Conservation (phyloP, 352 stramenopile genomes). For the Globisporangium takayamanum region DNA sequence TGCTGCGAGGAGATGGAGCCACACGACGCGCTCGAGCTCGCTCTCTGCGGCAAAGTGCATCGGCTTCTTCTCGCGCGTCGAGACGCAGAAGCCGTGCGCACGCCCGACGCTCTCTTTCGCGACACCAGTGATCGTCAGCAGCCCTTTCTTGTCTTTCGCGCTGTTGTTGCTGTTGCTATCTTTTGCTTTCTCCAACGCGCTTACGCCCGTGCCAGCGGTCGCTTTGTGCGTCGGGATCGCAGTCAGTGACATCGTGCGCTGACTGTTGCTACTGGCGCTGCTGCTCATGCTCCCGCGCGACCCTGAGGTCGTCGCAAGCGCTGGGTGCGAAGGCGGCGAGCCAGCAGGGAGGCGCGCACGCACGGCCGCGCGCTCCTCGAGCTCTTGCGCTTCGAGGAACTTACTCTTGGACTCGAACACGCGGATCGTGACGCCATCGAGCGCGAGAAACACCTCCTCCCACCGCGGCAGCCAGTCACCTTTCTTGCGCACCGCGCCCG, state of each 20-base stretch:
- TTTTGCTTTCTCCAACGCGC: no score
- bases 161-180: conserved; percentile 6
- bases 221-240: conserved; percentile 1
- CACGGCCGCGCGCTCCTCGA: conserved; percentile 21
- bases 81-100: conserved; percentile 48
- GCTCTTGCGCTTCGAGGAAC: conserved; percentile 37
- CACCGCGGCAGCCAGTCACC: conserved; percentile 75
- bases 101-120: conserved; percentile 50
- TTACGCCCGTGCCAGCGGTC: no score
- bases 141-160: conserved; percentile 29
- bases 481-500: conserved; percentile 57
- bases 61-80: conserved; percentile 47
- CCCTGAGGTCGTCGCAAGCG: neutral
- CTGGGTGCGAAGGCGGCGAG: conserved; percentile 2
- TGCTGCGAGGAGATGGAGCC: conserved; percentile 62
- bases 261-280: conserved; percentile 1
- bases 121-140: conserved; percentile 46
- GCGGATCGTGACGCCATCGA: conserved; percentile 55
- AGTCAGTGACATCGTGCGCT: conserved; percentile 5
- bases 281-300: neutral
- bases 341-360: conserved; percentile 2
- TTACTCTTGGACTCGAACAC: conserved; percentile 62
- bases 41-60: conserved; percentile 58
- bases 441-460: conserved; percentile 61
- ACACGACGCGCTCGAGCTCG: conserved; percentile 71